These are phyloP conservation scores for Penicillium crystallinum DNA, from an alignment of 495 filamentous ascomycete species.

Conservation along the genomic window DNA sequence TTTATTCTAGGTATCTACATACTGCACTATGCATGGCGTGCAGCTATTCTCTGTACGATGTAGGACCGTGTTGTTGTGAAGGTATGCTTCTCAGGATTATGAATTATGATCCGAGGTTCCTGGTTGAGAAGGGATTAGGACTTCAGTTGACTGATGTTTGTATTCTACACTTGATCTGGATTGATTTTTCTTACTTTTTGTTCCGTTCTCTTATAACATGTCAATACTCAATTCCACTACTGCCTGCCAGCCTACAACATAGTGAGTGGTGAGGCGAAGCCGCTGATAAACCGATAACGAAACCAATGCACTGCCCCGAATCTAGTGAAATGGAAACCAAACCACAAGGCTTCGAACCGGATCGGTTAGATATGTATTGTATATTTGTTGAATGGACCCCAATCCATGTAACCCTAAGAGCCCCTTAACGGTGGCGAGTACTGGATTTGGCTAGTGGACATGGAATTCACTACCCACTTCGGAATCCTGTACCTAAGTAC, in stretches of 20 bases:
- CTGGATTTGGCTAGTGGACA: background rate
- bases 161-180: background rate
- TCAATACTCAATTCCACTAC: no score
- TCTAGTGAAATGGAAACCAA: no score
- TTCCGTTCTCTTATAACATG: no score
- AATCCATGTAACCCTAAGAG: background rate
- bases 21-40: slow-evolving; percentile 16
- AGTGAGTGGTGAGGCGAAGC: no score
- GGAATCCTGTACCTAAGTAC: background rate
- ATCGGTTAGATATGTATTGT: no score
- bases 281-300: background rate
- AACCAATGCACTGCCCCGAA: slow-evolving; percentile 13
- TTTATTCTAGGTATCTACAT: slow-evolving; percentile 8
- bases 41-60: background rate
- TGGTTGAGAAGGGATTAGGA: background rate
- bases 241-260: no score
- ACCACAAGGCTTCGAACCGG: no score
- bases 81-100: background rate
- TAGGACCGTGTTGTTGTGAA: background rate
- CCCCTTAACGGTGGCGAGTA: slow-evolving; percentile 2
- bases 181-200: no score
- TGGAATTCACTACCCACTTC: slow-evolving; percentile 2
- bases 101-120: no score
- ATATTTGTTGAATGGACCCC: no score
- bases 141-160: background rate